These are phyloP conservation scores for Terfezia boudieri DNA, from an alignment of 495 filamentous ascomycete species.

Conservation along the genomic window DNA sequence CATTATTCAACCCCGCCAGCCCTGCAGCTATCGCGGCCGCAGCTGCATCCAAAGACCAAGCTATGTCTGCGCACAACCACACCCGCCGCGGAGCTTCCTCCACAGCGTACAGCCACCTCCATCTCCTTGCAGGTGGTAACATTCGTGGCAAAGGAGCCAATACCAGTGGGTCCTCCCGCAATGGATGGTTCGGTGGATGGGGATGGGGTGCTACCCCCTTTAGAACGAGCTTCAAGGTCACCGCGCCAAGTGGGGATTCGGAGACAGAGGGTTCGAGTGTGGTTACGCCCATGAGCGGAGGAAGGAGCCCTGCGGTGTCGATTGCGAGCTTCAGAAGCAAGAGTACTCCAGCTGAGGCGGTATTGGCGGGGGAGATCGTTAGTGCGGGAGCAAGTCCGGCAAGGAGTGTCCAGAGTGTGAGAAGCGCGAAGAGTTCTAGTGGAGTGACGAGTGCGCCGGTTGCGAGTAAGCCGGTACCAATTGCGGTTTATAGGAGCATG, in stretches of 20 bases:
- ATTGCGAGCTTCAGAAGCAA: no score
- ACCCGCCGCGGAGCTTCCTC: neutral
- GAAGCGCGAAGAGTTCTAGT: no score
- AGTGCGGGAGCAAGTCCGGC: no score
- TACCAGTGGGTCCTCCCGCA: no score
- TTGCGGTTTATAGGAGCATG: constrained; percentile 4
- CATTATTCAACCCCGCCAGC: neutral
- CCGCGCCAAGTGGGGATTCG: neutral
- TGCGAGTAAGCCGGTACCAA: neutral
- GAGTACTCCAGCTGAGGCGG: constrained; percentile 1
- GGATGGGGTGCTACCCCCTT: neutral
- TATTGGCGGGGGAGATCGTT: neutral
- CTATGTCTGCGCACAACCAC: neutral
- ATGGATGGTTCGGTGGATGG: neutral
- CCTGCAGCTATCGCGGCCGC: neutral
- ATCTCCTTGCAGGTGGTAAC: neutral
- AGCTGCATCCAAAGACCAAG: neutral
- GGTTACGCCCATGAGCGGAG: no score
- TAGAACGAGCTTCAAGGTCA: neutral
- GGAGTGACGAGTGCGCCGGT: no score
- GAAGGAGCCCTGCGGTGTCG: neutral
- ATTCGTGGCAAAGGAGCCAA: neutral
- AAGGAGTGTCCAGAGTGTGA: no score
- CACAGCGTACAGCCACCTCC: neutral
- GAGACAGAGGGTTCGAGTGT: no score